Base-by-base conservation (phyloP, 495 filamentous ascomycete genomes). In the Aspergillus taichungensis region DNA sequence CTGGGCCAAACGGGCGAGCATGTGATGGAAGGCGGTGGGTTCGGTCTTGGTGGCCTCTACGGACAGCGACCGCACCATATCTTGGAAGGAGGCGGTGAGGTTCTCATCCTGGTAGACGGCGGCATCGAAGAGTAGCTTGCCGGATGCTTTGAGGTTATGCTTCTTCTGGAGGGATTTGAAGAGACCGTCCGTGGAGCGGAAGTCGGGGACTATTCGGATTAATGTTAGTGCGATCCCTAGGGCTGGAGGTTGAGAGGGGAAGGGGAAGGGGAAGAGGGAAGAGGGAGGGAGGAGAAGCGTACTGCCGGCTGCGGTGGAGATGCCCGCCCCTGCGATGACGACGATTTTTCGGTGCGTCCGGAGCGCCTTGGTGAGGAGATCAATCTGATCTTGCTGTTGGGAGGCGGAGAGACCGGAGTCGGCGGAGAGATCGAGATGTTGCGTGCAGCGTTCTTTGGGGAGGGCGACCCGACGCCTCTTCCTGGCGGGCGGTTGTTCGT, bases 231-330 rank as follows among this genome's bases (percentile, higher is more conserved):
- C 29, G 34, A 24, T n/a, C 18, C 18, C 18, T 24, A 35, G 4
- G 6, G 34, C 13, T 40, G 34, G 27, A 32, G 34, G 12, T 35
- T 24, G 14, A 13, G 7, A 6, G 8, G 9, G 36, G 11, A 29
- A 6, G 13, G 76, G 2, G 80, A 85, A 41, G 77, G 75, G 55
- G 85, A 84, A 58, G 84, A 77, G 56, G 79, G n/a, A n/a, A 83
- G 54, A 85, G 75, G 78, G 57, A 47, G 45, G 48, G 36, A 37
- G 49, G 47, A 43, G 45, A 55, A 44, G 82, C 87, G 55, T 82
- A 95, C 89, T 92, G 43, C 92, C 92, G 51, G 92, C 94, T 37
- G 89, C 87, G 10, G 94, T 91, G 31, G 92, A 97, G 49, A 98
- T 97, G 41, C 92, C 92, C 30, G 92, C 92, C 40, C 92, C 92